Percentiles rank a stretch among this genome's conserved stretches.
phyloP scores from a whole-genome alignment of 2,329 filamentous ascomycete genomes.

The Neurospora sp. region DNA sequence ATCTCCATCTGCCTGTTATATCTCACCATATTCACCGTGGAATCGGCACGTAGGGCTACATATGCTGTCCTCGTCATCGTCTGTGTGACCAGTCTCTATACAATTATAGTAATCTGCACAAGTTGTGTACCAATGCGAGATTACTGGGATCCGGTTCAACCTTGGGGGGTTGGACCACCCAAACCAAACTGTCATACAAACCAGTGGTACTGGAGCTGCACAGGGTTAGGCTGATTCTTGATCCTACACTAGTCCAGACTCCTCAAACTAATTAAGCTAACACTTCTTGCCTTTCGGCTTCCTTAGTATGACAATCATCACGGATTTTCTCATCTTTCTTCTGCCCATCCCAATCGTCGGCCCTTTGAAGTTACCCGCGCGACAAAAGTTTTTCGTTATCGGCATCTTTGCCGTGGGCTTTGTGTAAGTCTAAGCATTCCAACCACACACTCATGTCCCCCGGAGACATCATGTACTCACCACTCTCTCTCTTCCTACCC shows the following conservation, averaged over 20 bases:
- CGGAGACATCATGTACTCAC: background rate
- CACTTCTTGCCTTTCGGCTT: background rate
- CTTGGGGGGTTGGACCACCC: background rate
- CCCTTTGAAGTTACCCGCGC: constrained; percentile 8
- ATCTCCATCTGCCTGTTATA: constrained; percentile 22
- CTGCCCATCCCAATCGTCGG: constrained; percentile 25
- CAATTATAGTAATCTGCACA: constrained; percentile 13
- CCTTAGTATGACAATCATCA: constrained; percentile 6
- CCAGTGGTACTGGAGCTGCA: constrained; percentile 12
- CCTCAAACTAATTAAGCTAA: background rate
- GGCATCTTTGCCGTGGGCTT: constrained; percentile 15
- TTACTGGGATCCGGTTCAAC: constrained; percentile 15
- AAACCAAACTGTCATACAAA: constrained; percentile 6
- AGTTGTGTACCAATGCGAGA: constrained; percentile 19
- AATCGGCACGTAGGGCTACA: constrained; percentile 21
- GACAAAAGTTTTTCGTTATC: constrained; percentile 10
- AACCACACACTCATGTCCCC: background rate
- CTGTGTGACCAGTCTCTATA: constrained; percentile 15
- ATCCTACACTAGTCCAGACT: background rate
- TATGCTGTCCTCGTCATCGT: constrained; percentile 16
- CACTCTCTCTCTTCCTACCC: background rate
- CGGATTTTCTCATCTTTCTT: constrained; percentile 28
- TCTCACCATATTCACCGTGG: constrained; percentile 20
- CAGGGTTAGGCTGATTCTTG: constrained; percentile 6
- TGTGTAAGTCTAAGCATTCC: constrained; percentile 7